These are phyloP conservation scores for Pseudocercospora cruenta DNA, from an alignment of 2,329 filamentous ascomycete species.

Conservation along the genomic window DNA sequence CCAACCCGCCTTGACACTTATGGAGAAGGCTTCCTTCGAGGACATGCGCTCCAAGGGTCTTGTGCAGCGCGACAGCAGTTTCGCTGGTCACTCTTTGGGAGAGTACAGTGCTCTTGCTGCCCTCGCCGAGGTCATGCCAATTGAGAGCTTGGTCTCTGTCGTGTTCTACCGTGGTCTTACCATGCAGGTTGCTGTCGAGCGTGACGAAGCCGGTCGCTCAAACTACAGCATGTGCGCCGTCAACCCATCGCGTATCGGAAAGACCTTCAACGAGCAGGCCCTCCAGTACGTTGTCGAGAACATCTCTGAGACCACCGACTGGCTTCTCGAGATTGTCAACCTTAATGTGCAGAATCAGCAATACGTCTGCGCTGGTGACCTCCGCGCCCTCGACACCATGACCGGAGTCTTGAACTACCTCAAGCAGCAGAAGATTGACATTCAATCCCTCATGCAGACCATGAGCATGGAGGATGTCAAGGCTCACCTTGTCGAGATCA, in stretches of 20 bases:
- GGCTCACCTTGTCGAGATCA: slow-evolving; percentile 85
- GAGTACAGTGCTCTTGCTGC: slow-evolving; percentile 97
- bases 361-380: slow-evolving; percentile 69
- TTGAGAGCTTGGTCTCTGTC: slow-evolving; percentile 95
- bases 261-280: slow-evolving; percentile 97
- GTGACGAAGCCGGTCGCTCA: slow-evolving; percentile 86
- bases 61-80: slow-evolving; percentile 93
- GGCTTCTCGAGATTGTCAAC: slow-evolving; percentile 99
- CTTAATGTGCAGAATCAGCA: slow-evolving; percentile 76
- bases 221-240: slow-evolving; percentile 99
- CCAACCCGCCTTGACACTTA: slow-evolving; percentile 92
- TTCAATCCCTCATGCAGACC: slow-evolving; percentile 86
- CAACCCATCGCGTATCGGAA: slow-evolving; percentile 96
- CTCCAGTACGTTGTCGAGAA: slow-evolving; percentile 96
- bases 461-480: slow-evolving; percentile 89
- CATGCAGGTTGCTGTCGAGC: slow-evolving; percentile 98
- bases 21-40: slow-evolving; percentile 99
- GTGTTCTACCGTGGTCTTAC: slow-evolving; percentile 99
- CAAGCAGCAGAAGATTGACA: slow-evolving; percentile 96
- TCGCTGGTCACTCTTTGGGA: slow-evolving; percentile 95
- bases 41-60: slow-evolving; percentile 98
- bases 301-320: slow-evolving; percentile 89
- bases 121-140: slow-evolving; percentile 98
- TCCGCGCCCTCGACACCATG: slow-evolving; percentile 67
- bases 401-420: slow-evolving; percentile 89